Conservation (phyloP, 139 green algal genomes). For the Chlorella sp. region DNA sequence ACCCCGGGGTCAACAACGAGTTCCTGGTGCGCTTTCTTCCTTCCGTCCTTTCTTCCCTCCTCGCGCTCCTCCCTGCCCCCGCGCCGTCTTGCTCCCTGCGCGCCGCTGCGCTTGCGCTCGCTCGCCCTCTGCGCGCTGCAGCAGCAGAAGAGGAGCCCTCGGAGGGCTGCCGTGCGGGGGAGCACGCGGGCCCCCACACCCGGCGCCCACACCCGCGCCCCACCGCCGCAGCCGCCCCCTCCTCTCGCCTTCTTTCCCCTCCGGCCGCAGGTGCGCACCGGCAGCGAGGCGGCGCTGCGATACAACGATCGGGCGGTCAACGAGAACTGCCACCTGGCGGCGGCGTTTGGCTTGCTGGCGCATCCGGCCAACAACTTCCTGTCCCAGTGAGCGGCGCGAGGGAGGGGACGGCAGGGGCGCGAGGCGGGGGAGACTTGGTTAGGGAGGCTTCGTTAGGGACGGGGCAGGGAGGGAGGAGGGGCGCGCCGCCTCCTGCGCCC, state of each 20-base stretch:
- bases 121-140: no score
- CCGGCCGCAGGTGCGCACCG: no score
- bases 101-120: no score
- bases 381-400: constrained; percentile 5
- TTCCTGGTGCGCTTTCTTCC: constrained; percentile 68
- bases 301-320: constrained; percentile 73
- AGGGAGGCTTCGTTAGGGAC: neutral
- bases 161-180: no score
- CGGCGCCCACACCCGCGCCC: no score
- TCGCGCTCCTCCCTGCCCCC: no score
- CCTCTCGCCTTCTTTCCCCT: no score
- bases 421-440: neutral
- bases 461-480: neutral
- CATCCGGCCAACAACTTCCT: constrained; percentile 54
- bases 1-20: constrained; percentile 73
- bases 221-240: no score
- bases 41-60: no score
- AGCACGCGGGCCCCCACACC: no score
- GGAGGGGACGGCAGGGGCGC: neutral
- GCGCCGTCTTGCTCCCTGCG: no score
- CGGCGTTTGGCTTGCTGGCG: constrained; percentile 48
- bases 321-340: constrained; percentile 66
- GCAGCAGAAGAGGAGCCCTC: no score
- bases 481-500: neutral
- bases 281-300: constrained; percentile 43